Base-by-base conservation (phyloP, 352 stramenopile species). In the Globisporangium megalacanthum region DNA sequence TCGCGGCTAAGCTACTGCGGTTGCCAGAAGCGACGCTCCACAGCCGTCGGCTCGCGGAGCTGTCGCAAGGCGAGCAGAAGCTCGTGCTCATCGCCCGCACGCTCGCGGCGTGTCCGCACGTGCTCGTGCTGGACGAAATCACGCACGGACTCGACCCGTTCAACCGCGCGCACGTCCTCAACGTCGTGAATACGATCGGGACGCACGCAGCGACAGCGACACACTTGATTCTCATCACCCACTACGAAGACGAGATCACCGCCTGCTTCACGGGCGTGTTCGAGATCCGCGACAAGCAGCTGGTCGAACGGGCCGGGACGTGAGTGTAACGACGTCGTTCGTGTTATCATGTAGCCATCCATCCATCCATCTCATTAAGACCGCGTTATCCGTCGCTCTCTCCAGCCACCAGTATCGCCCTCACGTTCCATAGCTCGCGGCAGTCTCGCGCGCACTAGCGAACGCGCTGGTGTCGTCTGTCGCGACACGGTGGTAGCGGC, bases 21-120 rank as follows among this genome's bases (percentile, higher is more conserved):
- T 63, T 89, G 13, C 60, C 66, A 1, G 5, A 19, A 7, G 51
- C 56, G 22, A 52, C 69, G 15, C 60, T 86, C 17, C 54, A 70
- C 20, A 59, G 63, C 2, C 73, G 75, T 47, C 58, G 58, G 20
- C 88, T 98, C 35, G 61, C 68, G 11, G 61, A 83, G 6, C 70
- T 98, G 8, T 97, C 88, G 15, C 89, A 97, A 60, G 92, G 92
- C 29, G 75, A 97, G 60, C 92, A 98, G 75, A 96, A 96, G 61
- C 65, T 98, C 1, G 75, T 95, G 11, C 69, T 97, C 33, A 86
- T 98, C 56, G 89, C 85, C 35, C 78, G 75, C 3, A 80, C 90
- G 1, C 57, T 98, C 45, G 86, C 85, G 0, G 61, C 71, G 29
- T 65, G 78, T 13, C 89, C 92, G 3, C 60, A 76, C 33, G 65